Base-by-base conservation (phyloP, 2,329 filamentous ascomycete species). In the Cercospora zeae-maydis region DNA sequence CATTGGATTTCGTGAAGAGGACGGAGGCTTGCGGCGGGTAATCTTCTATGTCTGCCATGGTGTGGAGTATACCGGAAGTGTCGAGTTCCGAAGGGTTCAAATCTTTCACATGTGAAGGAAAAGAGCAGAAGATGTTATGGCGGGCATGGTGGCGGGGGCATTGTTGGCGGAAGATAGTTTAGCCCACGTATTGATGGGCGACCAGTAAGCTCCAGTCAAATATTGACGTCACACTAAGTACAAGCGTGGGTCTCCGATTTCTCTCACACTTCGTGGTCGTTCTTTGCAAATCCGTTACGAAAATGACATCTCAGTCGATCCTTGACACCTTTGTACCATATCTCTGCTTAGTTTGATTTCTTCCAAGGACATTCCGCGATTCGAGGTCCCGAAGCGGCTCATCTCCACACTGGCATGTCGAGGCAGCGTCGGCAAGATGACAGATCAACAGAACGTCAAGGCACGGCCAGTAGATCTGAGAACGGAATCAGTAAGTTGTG, bases 21-120 rank as follows among this genome's bases (percentile, higher is more conserved):
- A 70, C 68, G 1, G 19, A 30, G 9, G 64, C 62, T 55, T 42
- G 39, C 55, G 49, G 19, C 14, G 62, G 58, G 19, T 57, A 67
- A 55, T 67, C 67, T 62, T 70, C 67, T 37, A 70, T 66, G 60
- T 70, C 66, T 49, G 33, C 31, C 66, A 69, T 67, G 54, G 2
- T 30, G 8, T 42, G 8, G 21, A 13, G 5, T 9, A 13, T 6
- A 2, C 11, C 11, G 24, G 42, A 2, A 4, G 1, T 47, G 21
- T 10, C 11, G 42, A 47, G 42, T 3, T 47, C 10, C 11, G 27
- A 33, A 7, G 7, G 10, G 14, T 31, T 52, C 14, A 52, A 8
- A 16, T 11, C 11, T 2, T 31, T 19, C 27, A 1, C n/a, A 52
- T 31, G 49, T 7, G 49, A 31, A 31, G 1, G n/a, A 11, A 0